Evolutionary conservation across 805 yeast species (phyloP).

Genomic region (Saccharomycopsis fermentans): DNA sequence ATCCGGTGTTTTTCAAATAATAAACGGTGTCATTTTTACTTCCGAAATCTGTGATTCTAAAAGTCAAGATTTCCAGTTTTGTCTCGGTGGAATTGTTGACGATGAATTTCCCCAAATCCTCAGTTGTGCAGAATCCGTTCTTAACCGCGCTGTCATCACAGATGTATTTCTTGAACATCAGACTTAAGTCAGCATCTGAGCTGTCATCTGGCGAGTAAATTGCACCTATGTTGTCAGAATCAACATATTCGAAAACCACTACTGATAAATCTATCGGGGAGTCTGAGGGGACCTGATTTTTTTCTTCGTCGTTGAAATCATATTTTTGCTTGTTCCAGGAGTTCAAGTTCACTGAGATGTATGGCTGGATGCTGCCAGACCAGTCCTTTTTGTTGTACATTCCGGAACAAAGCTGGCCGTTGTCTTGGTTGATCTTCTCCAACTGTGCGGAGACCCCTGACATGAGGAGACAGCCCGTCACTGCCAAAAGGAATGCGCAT

Average conservation of each 20-base stretch:
- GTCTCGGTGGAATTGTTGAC: slow-evolving; percentile 30
- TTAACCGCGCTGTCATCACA: slow-evolving; percentile 67
- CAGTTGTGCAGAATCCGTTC: slow-evolving; percentile 41
- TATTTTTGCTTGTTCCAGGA: slow-evolving; percentile 21
- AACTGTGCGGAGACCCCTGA: slow-evolving; percentile 30
- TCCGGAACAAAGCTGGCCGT: slow-evolving; percentile 75
- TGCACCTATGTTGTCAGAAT: slow-evolving; percentile 58
- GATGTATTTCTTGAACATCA: slow-evolving; percentile 38
- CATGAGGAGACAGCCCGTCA: neutral
- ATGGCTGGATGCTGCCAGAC: slow-evolving; percentile 70
- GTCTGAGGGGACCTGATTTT: slow-evolving; percentile 19
- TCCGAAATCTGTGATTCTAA: slow-evolving; percentile 47
- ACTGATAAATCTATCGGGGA: slow-evolving; percentile 43
- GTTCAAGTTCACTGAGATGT: slow-evolving; percentile 39
- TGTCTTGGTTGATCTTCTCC: slow-evolving; percentile 38
- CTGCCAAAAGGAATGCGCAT: neutral
- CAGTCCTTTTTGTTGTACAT: slow-evolving; percentile 81
- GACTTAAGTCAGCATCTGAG: slow-evolving; percentile 2
- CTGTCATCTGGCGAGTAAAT: slow-evolving; percentile 24
- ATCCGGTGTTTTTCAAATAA: slow-evolving; percentile 67
- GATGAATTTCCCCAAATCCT: slow-evolving; percentile 54
- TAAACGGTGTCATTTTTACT: slow-evolving; percentile 49
- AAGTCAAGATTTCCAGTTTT: slow-evolving; percentile 44
- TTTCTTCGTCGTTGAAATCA: slow-evolving; percentile 21
- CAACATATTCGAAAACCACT: slow-evolving; percentile 77